Conservation (phyloP, 2,329 filamentous ascomycete genomes). For the Ophiostoma quercus region DNA sequence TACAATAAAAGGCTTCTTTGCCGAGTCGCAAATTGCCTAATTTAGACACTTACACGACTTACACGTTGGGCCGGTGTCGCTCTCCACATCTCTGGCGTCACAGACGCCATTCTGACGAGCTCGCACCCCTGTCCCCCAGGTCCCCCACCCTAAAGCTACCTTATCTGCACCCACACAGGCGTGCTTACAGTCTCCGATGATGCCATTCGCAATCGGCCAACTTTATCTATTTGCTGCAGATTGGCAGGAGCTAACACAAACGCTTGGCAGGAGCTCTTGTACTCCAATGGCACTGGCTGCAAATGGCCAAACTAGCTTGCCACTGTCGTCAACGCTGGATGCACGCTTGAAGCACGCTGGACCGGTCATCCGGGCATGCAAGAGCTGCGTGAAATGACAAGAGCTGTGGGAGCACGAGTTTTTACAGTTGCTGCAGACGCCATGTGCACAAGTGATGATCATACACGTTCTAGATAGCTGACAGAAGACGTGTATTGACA, state of each 20-base stretch:
- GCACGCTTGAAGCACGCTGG: not conserved
- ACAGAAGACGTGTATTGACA: not conserved
- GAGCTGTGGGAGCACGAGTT: not conserved
- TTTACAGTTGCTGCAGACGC: not conserved
- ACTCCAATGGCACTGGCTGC: not conserved
- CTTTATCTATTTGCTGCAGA: not conserved
- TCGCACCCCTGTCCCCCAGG: not conserved
- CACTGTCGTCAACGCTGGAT: not conserved
- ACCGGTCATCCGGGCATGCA: conserved; percentile 8
- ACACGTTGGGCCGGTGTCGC: not conserved
- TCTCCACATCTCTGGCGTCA: conserved; percentile 13
- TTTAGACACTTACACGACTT: conserved; percentile 9
- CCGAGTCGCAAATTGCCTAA: not conserved
- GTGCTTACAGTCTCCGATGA: conserved; percentile 8
- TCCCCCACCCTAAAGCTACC: not conserved
- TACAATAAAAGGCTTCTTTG: not conserved
- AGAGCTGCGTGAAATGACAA: not conserved
- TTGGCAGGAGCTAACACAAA: not conserved
- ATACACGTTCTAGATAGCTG: not conserved
- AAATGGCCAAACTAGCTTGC: not conserved
- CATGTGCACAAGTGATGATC: not conserved
- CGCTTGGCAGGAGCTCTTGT: not conserved
- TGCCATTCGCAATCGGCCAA: conserved; percentile 5
- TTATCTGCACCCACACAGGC: not conserved
- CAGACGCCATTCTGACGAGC: conserved; percentile 15